Evolutionary conservation across 371 early-diverging fungal genomes (phyloP), one percentile per base, ranked within the genome.

Genomic region (Funneliformis caledonium): DNA sequence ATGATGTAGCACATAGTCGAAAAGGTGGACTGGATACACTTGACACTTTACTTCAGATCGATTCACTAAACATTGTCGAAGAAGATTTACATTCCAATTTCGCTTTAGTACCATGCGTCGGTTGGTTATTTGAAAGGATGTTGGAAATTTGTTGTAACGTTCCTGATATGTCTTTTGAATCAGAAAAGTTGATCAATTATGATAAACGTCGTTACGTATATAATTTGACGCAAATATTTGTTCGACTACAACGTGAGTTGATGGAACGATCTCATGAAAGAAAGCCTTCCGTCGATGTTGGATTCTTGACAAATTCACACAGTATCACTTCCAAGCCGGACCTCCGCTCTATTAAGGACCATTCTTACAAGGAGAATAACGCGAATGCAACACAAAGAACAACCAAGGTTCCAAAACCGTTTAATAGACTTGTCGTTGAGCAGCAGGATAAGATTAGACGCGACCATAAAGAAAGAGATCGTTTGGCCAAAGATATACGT

Each of bases 381-480:
- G 81, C 64, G 67, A 50, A 72, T 74, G 47, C 65, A 72, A n/a
- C 31, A 31, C 60, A 37, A 80, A 59, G 31, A 19, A 59, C 80
- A 26, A 7, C 67, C 31, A 48, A 47, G 22, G n/a, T 33, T 1
- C 47, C 22, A 42, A 50, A 48, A 42, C 69, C 81, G 16, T 94
- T 95, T 79, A 79, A 80, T 50, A 89, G 89, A 48, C 83, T 94
- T 31, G 87, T 95, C 0, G 78, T 83, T 4, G 90, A 91, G 22
- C 94, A 95, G 76, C 84, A 89, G 11, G 94, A 94, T 14, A 93
- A 93, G 64, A 80, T 89, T 14, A 91, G 91, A 67, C 90, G 89
- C 10, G 93, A 94, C 81, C 90, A 88, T 48, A 92, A 91, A 56
- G 94, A 94, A 82, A 88, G 90, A 31, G 93, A 93, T 60, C 86